Percentiles rank a stretch among this genome's conserved stretches.
phyloP scores from a whole-genome alignment of 2,329 filamentous ascomycete species.

The Pezicula neosporulosa region DNA sequence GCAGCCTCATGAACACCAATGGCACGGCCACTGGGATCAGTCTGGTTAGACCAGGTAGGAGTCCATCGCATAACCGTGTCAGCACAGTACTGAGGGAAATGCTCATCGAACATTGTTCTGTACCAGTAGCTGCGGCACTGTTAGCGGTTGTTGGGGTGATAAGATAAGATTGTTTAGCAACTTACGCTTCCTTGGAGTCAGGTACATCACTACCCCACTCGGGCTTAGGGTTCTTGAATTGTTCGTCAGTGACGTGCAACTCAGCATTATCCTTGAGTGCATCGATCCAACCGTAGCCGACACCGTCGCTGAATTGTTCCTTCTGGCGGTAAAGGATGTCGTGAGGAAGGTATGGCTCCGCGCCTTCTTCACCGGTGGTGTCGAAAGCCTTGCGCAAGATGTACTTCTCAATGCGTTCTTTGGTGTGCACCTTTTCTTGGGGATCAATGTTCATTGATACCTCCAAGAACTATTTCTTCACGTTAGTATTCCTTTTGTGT shows the following conservation, averaged over 20 bases:
- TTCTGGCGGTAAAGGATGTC: conserved; percentile 98
- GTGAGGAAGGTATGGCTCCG: conserved; percentile 85
- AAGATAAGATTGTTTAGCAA: conserved; percentile 17
- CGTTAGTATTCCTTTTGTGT: conserved; percentile 12
- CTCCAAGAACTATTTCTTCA: conserved; percentile 70
- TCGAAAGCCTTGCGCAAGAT: conserved; percentile 98
- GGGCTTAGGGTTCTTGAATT: conserved; percentile 96
- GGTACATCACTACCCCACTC: conserved; percentile 94
- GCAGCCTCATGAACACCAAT: conserved; percentile 67
- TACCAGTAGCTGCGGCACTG: conserved; percentile 76
- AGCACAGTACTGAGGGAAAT: conserved; percentile 90
- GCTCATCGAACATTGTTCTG: conserved; percentile 96
- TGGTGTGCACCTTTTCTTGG: conserved; percentile 46
- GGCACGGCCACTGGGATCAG: conserved; percentile 87
- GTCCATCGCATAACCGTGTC: conserved; percentile 95
- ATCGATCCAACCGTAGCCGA: conserved; percentile 99
- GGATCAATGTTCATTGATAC: conserved; percentile 92
- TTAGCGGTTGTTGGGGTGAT: too few relatives aligned
- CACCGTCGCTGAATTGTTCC: conserved; percentile 98
- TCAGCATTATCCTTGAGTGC: conserved; percentile 93
- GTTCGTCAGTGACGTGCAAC: conserved; percentile 86
- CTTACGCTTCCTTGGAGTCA: conserved; percentile 92
- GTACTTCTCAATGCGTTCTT: conserved; percentile 89
- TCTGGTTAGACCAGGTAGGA: conserved; percentile 95
- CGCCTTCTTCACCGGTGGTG: conserved; percentile 78